Conservation (phyloP, 1,284 basidiomycete genomes). For the Singerocomus inundabilis region DNA sequence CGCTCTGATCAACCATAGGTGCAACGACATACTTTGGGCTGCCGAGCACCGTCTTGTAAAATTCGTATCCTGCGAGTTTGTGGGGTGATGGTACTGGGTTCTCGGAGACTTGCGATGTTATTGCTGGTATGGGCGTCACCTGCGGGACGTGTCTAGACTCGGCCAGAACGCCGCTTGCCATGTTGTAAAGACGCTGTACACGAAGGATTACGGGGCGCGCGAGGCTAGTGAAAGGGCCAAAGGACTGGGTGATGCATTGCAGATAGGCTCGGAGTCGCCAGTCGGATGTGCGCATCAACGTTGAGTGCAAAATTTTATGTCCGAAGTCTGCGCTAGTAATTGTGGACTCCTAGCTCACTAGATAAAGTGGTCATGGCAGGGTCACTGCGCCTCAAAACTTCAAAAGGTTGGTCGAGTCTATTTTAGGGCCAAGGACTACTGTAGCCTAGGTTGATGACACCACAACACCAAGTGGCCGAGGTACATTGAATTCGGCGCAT, state of each 20-base stretch:
- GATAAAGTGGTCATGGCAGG: too few relatives aligned
- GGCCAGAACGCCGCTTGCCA: constrained; percentile 2
- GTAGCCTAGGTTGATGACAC: too few relatives aligned
- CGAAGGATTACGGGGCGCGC: background rate
- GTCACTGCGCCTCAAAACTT: too few relatives aligned
- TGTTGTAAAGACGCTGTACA: constrained; percentile 4
- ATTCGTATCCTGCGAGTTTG: constrained; percentile 28
- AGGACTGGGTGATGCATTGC: constrained; percentile 4
- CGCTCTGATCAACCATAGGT: constrained; percentile 98
- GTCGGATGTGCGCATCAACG: background rate
- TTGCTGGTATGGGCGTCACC: background rate
- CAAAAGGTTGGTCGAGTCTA: too few relatives aligned
- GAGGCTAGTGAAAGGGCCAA: background rate
- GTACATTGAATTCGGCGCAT: too few relatives aligned
- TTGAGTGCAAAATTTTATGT: too few relatives aligned
- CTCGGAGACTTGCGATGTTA: background rate
- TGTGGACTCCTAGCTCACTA: too few relatives aligned
- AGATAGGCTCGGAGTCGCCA: background rate
- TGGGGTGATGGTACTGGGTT: background rate
- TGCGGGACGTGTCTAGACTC: background rate
- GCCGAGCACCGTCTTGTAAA: constrained; percentile 75
- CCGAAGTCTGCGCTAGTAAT: too few relatives aligned
- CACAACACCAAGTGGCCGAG: too few relatives aligned
- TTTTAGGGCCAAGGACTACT: too few relatives aligned
- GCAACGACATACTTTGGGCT: constrained; percentile 89